These are phyloP conservation scores for Cryptococcus deneoformans DNA, from an alignment of 1,284 basidiomycete species.

Conservation along the genomic window DNA sequence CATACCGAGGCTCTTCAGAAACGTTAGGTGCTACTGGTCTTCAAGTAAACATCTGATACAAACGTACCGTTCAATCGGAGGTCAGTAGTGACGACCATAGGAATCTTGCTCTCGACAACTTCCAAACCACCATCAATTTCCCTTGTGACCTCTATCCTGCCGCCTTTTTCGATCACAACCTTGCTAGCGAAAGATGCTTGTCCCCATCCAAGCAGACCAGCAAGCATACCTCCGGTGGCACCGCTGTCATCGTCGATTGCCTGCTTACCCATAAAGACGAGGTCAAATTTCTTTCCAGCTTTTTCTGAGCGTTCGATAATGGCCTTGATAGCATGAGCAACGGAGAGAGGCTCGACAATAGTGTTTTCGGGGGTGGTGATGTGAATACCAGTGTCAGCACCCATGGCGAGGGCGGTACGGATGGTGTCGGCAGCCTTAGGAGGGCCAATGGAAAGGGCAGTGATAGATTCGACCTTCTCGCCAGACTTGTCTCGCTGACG, in stretches of 20 bases:
- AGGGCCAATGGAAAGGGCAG: conserved; percentile 88
- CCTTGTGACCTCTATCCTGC: conserved; percentile 70
- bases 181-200: conserved; percentile 96
- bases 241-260: conserved; percentile 96
- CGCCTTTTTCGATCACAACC: conserved; percentile 70
- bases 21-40: background rate
- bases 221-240: conserved; percentile 98
- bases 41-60: background rate
- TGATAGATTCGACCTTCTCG: conserved; percentile 75
- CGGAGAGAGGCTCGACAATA: conserved; percentile 54
- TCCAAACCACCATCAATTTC: conserved; percentile 96
- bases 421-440: conserved; percentile 87
- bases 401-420: conserved; percentile 96
- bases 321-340: conserved; percentile 67
- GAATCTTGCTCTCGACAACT: conserved; percentile 75
- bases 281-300: conserved; percentile 62
- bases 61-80: conserved; percentile 57
- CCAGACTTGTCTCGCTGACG: conserved; percentile 76
- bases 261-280: conserved; percentile 98
- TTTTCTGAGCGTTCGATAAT: conserved; percentile 60
- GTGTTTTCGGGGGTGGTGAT: conserved; percentile 84
- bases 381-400: conserved; percentile 90
- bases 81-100: conserved; percentile 90
- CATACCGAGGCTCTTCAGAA: conserved; percentile 85
- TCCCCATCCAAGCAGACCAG: conserved; percentile 86